Conservation (phyloP, 441 rosid species). For the Eruca vesicaria region DNA sequence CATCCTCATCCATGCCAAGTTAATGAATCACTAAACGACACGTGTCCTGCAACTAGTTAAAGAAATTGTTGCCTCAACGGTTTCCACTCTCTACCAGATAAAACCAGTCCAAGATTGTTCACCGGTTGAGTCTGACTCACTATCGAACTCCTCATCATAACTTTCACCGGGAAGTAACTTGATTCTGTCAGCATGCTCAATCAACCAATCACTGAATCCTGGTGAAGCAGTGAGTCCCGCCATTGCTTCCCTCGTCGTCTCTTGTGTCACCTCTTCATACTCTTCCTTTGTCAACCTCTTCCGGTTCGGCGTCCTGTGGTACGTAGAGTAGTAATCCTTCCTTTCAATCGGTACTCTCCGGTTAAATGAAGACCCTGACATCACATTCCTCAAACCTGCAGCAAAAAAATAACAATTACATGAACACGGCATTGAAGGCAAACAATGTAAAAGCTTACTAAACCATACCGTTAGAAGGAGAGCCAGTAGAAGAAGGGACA, state of each 20-base stretch:
- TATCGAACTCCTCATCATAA: constrained; percentile 53
- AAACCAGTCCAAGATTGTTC: constrained; percentile 33
- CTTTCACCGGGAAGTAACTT: constrained; percentile 55
- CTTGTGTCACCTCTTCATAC: constrained; percentile 75
- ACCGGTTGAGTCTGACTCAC: constrained; percentile 67
- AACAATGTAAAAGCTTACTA: not conserved
- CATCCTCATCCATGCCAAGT: not conserved
- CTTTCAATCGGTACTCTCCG: constrained; percentile 18
- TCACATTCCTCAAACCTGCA: constrained; percentile 36
- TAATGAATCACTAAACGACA: not conserved
- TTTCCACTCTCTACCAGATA: constrained; percentile 27
- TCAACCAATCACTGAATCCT: constrained; percentile 69
- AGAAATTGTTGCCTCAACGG: not conserved
- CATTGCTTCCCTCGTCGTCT: constrained; percentile 78
- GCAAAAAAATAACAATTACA: not conserved
- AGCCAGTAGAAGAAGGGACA: constrained; percentile 49
- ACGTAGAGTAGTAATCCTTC: constrained; percentile 65
- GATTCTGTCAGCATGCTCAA: constrained; percentile 69
- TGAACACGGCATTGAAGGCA: not conserved
- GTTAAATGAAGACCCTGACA: constrained; percentile 32
- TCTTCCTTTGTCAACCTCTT: constrained; percentile 67
- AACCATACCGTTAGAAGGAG: constrained; percentile 63
- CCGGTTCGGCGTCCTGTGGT: constrained; percentile 54
- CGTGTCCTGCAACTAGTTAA: not conserved
- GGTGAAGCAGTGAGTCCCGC: constrained; percentile 77